A percentile compares a stretch with the other conserved stretches of the same genome.
These are phyloP conservation scores for Trematosphaeria pertusa DNA, from an alignment of 2,329 filamentous ascomycete genomes.

Conservation along the genomic window DNA sequence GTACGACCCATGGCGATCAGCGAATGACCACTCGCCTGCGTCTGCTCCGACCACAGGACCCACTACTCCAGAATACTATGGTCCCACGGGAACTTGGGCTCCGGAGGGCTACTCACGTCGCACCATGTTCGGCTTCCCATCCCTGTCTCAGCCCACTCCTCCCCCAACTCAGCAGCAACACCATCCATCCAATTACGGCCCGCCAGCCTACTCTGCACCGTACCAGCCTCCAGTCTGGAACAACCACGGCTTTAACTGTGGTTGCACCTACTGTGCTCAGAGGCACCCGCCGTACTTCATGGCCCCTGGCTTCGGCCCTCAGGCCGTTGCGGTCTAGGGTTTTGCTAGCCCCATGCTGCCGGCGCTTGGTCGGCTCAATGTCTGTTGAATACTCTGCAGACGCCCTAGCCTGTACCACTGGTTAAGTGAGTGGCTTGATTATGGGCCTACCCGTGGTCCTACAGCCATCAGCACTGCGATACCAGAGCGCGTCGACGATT, in stretches of 20 bases:
- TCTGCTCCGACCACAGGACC: constrained; percentile 62
- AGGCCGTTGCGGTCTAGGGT: constrained; percentile 44
- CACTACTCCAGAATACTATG: constrained; percentile 62
- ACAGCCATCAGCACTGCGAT: constrained; percentile 1
- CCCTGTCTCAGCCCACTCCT: constrained; percentile 43
- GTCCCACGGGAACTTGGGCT: constrained; percentile 55
- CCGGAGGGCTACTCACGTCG: constrained; percentile 53
- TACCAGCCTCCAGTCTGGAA: constrained; percentile 48
- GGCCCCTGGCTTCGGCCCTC: constrained; percentile 47
- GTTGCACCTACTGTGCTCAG: constrained; percentile 47
- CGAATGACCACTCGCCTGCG: constrained; percentile 58
- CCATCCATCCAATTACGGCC: constrained; percentile 43
- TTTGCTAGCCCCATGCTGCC: constrained; percentile 1
- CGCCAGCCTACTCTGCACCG: constrained; percentile 41
- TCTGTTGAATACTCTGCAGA: constrained; percentile 9
- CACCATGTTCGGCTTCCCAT: constrained; percentile 51
- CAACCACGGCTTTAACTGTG: constrained; percentile 45
- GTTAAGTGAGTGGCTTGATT: neutral
- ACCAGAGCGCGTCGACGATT: constrained; percentile 34
- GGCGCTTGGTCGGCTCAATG: constrained; percentile 1
- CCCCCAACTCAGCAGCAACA: constrained; percentile 53
- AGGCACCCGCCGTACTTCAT: constrained; percentile 49
- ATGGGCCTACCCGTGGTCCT: neutral
- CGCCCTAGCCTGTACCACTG: constrained; percentile 12
- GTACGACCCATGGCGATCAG: constrained; percentile 52